Conservation (phyloP, 441 rosid genomes). For the Lagerstroemia fauriei region DNA sequence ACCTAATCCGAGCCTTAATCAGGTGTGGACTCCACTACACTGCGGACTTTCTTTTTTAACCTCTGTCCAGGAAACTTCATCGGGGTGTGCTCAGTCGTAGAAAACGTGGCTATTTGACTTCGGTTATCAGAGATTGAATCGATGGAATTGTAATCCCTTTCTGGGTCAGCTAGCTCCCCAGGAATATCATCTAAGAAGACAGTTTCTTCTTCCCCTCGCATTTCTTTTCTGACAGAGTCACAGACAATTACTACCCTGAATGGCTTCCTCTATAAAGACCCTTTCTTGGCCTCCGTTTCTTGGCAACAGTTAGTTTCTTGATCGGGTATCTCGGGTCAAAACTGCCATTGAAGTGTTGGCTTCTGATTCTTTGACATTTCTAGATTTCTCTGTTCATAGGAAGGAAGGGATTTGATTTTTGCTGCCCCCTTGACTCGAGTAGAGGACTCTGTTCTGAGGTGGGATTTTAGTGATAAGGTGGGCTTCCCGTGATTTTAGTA, state of each 20-base stretch:
- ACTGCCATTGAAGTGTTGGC: neutral
- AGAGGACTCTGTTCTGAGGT: neutral
- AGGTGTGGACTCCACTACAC: neutral
- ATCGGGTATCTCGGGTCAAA: neutral
- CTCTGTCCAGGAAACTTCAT: neutral
- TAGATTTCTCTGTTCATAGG: neutral
- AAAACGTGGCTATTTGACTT: slow-evolving; percentile 1
- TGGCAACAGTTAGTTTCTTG: neutral
- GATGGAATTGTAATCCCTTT: neutral
- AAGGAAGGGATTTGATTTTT: neutral
- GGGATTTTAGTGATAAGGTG: neutral
- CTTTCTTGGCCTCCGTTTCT: neutral
- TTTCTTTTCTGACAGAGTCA: neutral
- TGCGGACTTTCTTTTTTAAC: neutral
- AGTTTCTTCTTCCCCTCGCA: neutral
- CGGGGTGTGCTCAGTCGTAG: neutral
- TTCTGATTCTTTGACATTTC: neutral
- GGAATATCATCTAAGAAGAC: slow-evolving; percentile 1
- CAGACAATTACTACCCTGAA: neutral
- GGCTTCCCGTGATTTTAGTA: neutral
- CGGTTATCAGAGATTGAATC: neutral
- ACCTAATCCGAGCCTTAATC: neutral
- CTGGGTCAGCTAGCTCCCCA: neutral
- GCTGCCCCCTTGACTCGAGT: neutral
- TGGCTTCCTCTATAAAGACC: neutral